Evolutionary conservation across 2,329 filamentous ascomycete genomes (phyloP), one percentile per base, ranked within the genome.

Genomic region (Calonectria hawksworthii): DNA sequence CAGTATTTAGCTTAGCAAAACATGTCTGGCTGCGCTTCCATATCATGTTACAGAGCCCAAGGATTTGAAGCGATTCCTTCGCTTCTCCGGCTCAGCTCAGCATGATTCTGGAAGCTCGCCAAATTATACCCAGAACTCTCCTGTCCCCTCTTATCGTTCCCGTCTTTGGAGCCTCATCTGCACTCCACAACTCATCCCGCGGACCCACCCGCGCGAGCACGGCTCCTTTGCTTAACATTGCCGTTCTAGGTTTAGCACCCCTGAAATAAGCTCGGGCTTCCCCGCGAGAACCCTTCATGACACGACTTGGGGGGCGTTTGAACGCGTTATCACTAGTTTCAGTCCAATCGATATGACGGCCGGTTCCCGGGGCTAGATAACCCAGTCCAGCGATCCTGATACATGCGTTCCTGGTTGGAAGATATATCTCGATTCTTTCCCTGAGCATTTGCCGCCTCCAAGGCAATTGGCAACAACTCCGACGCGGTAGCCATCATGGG

Each of bases 221-320:
- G 34, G 50, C 52, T 75, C 69, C 72, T 77, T 75, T 78, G 76
- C 75, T 64, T 64, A 73, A 56, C 54, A 68, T 65, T 75, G 56
- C 76, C 76, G 28, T 59, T 74, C 30, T 36, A 0, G 65, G 76
- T 8, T 21, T 78, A 78, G 76, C 54, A n/a, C 34, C 7, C 16
- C 18, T 10, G 23, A 6, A 34, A 18, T 30, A 68, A 47, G 21
- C 68, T 28, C 65, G 26, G 26, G 70, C 69, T 71, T 71, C 64
- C 77, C 76, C 76, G 63, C 72, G 34, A 70, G 71, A 65, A 56
- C 7, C 21, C 61, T 44, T 14, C 26, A 18, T 10, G 21, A 61
- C 32, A 21, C 32, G 56, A 66, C 51, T 41, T 70, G 44, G 68
- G 70, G 76, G 56, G 23, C 74, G 47, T 34, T 36, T n/a, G 38